Base-by-base conservation (phyloP, 208 protist genomes). In the Endotrypanum monterogeii region DNA sequence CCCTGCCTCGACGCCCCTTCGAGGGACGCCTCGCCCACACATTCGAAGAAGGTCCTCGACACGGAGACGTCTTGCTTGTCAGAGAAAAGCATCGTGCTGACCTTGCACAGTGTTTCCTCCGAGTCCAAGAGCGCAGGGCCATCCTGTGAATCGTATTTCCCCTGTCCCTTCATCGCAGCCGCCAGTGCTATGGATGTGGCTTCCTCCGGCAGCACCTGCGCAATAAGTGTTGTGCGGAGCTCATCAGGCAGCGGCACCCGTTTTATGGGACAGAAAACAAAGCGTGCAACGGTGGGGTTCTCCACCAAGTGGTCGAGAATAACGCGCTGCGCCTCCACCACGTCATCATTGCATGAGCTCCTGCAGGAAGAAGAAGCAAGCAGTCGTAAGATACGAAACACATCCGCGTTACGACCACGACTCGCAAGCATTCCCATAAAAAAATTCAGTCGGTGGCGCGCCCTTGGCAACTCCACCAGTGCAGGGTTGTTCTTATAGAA, bases 381-480 rank as follows among this genome's bases (percentile, higher is more conserved):
- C 48, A 83, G 79, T 28, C 71, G 78, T 12, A 86, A 48, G 30
- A 89, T 67, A 61, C 67, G 51, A 41, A 89, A 44, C 8, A 86
- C 67, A 16, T 76, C 72, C 9, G 82, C 67, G 35, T 84, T 74
- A 3, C 78, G 73, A 0, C 67, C 66, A 25, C 71, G 68, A 58
- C 76, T 51, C 16, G 69, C 71, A 41, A 89, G 74, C 51, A 85
- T 73, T 0, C 67, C 48, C 16, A 89, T 63, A 39, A 89, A 86
- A 67, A 80, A 83, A 20, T 79, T 54, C 9, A 86, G 75, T 20
- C 71, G 72, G 50, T 79, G 62, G 46, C 72, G 62, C 35, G 79
- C 82, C 67, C 61, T 72, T 18, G 84, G 85, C 61, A 85, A 71
- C 74, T 89, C 79, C 48, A 89, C 78, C n/a, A 71, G 81, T 46